Percentiles rank a stretch among this genome's conserved stretches.
phyloP scores from a whole-genome alignment of 371 early-diverging fungal species.

The Apophysomyces trapeziformis region DNA sequence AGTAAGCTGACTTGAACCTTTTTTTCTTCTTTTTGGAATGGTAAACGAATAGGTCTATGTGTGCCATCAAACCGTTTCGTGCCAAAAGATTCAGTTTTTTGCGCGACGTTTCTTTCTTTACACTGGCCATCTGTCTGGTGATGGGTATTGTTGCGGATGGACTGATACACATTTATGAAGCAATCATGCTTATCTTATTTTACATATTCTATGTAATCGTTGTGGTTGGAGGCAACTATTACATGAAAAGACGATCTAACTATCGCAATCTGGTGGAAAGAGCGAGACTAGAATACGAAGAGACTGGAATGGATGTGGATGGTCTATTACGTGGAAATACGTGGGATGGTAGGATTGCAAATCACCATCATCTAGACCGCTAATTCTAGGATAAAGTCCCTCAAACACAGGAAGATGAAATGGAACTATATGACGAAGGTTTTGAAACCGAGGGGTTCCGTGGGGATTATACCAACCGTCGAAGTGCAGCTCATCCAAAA shows the following conservation, averaged over 20 bases:
- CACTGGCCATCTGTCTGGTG: conserved; percentile 61
- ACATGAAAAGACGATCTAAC: conserved; percentile 41
- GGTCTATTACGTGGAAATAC: conserved; percentile 40
- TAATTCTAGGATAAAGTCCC: conserved; percentile 16
- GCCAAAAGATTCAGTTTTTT: conserved; percentile 68
- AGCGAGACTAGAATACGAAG: conserved; percentile 52
- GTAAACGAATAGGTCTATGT: conserved; percentile 61
- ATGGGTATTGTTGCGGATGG: conserved; percentile 64
- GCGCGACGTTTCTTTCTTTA: conserved; percentile 76
- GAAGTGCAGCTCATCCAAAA: conserved; percentile 36
- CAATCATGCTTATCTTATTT: conserved; percentile 54
- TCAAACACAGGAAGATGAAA: conserved; percentile 35
- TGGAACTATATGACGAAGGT: conserved; percentile 54
- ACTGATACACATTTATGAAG: conserved; percentile 64
- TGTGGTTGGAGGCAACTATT: conserved; percentile 63
- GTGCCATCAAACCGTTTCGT: conserved; percentile 68
- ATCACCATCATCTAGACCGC: not conserved
- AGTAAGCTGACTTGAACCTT: not conserved
- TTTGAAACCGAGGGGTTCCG: conserved; percentile 53
- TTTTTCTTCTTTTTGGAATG: too few species aligned
- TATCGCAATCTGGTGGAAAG: conserved; percentile 45
- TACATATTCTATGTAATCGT: conserved; percentile 63
- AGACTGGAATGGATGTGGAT: conserved; percentile 47
- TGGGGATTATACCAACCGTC: conserved; percentile 25
- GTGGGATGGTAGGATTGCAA: conserved; percentile 27